phyloP scores from a whole-genome alignment of 768 basidiomycete species.

The Kwoniella shandongensis region DNA sequence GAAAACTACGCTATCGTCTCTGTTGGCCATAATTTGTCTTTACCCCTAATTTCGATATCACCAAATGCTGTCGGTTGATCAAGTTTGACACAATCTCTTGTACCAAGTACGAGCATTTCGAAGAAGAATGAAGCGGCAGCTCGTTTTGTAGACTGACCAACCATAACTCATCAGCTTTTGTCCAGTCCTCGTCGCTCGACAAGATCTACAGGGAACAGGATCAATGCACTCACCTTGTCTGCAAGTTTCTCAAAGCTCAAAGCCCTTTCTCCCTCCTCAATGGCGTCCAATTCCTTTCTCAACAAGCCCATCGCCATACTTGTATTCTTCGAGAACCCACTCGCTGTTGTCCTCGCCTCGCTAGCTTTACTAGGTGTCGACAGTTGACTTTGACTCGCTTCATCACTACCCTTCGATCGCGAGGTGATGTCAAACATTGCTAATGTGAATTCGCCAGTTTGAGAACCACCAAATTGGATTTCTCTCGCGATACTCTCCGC shows the following conservation, averaged over 20 bases:
- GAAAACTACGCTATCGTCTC: not conserved
- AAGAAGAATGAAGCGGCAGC: constrained; percentile 98
- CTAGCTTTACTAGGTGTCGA: constrained; percentile 35
- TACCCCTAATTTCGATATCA: constrained; percentile 79
- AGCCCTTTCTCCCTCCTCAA: constrained; percentile 59
- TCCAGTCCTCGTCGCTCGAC: not conserved
- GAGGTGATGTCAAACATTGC: constrained; percentile 58
- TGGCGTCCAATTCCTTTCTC: constrained; percentile 59
- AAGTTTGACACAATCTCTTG: constrained; percentile 83
- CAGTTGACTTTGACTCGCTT: constrained; percentile 24
- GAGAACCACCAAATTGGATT: constrained; percentile 61
- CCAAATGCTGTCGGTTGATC: constrained; percentile 72
- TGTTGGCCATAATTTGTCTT: constrained; percentile 76
- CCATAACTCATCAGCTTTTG: not conserved
- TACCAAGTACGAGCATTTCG: constrained; percentile 89
- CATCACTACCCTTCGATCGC: constrained; percentile 18
- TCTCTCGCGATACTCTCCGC: constrained; percentile 37
- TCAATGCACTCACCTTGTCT: constrained; percentile 34
- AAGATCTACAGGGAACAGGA: not conserved
- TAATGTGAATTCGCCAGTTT: constrained; percentile 59
- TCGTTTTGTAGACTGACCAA: constrained; percentile 74
- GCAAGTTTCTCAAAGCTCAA: constrained; percentile 66
- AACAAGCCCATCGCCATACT: constrained; percentile 45
- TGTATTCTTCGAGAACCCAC: constrained; percentile 41
- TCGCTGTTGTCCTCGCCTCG: constrained; percentile 18